These are phyloP conservation scores for Fagopyrum tataricum DNA, from an alignment of 148 eudicot species.

Conservation along the genomic window DNA sequence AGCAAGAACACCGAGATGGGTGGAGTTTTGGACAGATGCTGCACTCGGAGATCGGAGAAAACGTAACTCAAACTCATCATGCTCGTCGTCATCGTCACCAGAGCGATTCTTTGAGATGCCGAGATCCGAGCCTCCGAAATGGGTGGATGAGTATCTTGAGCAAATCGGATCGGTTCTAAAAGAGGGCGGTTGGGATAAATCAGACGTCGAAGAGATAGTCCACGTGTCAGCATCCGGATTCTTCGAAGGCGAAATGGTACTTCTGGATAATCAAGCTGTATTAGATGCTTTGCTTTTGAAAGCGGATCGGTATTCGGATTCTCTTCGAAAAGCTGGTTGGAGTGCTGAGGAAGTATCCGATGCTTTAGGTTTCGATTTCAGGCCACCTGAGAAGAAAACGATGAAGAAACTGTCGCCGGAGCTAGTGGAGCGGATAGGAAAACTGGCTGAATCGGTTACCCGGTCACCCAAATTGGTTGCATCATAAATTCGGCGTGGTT, in stretches of 20 bases:
- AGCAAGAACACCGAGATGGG: constrained; percentile 47
- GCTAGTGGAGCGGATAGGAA: constrained; percentile 54
- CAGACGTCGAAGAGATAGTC: constrained; percentile 72
- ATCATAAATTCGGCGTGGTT: constrained; percentile 19
- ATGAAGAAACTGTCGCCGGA: constrained; percentile 66
- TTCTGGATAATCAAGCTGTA: constrained; percentile 69
- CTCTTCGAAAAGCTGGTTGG: constrained; percentile 75
- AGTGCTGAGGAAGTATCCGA: constrained; percentile 91
- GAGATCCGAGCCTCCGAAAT: constrained; percentile 38
- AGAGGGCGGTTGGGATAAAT: constrained; percentile 79
- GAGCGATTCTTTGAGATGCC: constrained; percentile 57
- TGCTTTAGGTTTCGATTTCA: constrained; percentile 74
- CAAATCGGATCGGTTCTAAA: constrained; percentile 73
- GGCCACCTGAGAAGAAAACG: constrained; percentile 37
- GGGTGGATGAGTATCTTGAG: constrained; percentile 63
- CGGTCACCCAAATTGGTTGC: constrained; percentile 28
- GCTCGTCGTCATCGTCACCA: constrained; percentile 46
- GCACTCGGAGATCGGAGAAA: constrained; percentile 40
- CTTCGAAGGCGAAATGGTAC: constrained; percentile 66
- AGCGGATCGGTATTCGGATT: constrained; percentile 75
- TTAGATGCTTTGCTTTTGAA: constrained; percentile 67
- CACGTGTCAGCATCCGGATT: constrained; percentile 79
- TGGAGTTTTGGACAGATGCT: constrained; percentile 72
- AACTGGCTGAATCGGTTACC: constrained; percentile 62
- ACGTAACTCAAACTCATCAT: constrained; percentile 47